Evolutionary conservation across 2,329 filamentous ascomycete species (phyloP).

Genomic region (Fusarium setosum): DNA sequence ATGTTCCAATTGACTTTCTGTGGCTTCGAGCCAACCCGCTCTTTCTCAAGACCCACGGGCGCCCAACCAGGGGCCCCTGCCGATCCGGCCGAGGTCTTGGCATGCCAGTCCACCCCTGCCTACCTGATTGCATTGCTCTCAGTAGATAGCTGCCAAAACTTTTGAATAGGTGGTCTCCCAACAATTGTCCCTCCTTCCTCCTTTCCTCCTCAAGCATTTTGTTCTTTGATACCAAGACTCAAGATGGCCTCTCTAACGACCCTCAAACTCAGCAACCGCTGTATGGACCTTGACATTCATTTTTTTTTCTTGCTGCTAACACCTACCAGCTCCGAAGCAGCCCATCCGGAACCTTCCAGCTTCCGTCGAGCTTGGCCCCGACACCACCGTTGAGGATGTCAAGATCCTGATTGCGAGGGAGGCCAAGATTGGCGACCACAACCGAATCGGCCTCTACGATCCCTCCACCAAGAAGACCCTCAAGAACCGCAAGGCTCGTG

Average conservation of each 20-base stretch:
- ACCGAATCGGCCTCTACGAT: constrained; percentile 72
- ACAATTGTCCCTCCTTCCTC: constrained; percentile 4
- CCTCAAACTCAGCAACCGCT: constrained; percentile 57
- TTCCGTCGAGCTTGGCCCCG: constrained; percentile 59
- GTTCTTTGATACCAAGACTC: constrained; percentile 9
- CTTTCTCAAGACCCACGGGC: not conserved
- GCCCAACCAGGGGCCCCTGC: too few species aligned
- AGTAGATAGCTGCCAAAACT: constrained; percentile 10
- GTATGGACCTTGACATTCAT: constrained; percentile 36
- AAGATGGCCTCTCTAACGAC: constrained; percentile 49
- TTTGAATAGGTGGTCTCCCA: constrained; percentile 31
- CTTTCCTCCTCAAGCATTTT: constrained; percentile 3
- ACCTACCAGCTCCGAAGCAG: constrained; percentile 56
- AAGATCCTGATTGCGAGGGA: constrained; percentile 66
- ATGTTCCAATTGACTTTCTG: not conserved
- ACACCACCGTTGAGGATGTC: constrained; percentile 69
- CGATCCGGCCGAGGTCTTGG: constrained; percentile 13
- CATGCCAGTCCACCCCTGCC: not conserved
- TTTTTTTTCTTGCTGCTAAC: not conserved
- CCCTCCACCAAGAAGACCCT: constrained; percentile 70
- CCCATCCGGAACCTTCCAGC: constrained; percentile 66
- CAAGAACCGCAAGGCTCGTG: constrained; percentile 68
- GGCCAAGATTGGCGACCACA: constrained; percentile 64
- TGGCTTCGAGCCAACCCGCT: not conserved
- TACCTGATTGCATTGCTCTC: too few species aligned